Percentiles rank a stretch among this genome's conserved stretches.
Evolutionary conservation across 331 rosid species (phyloP).

Genomic region (Malus hybrid): DNA sequence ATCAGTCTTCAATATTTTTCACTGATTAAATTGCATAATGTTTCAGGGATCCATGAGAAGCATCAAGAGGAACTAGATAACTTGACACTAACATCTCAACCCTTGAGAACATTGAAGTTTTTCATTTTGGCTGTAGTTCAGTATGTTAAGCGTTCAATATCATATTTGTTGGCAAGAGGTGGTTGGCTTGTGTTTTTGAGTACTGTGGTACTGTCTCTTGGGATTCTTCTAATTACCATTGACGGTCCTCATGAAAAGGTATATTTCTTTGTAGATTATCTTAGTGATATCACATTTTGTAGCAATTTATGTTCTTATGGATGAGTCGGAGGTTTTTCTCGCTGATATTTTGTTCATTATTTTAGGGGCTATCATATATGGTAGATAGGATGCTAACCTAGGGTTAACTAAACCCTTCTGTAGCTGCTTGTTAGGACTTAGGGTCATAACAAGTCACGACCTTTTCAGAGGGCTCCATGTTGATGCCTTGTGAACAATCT

Average conservation of each 20-base stretch:
- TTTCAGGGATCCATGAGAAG: slow-evolving; percentile 49
- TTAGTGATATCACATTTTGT: slow-evolving; percentile 6
- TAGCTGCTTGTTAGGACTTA: neutral
- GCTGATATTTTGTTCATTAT: neutral
- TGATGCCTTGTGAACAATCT: neutral
- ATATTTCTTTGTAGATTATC: slow-evolving; percentile 9
- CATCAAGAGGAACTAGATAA: slow-evolving; percentile 62
- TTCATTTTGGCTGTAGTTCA: slow-evolving; percentile 64
- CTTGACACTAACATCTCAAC: slow-evolving; percentile 66
- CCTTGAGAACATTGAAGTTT: slow-evolving; percentile 69
- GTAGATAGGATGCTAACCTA: neutral
- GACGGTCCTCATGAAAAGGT: slow-evolving; percentile 84
- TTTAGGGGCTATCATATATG: neutral
- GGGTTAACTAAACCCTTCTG: neutral
- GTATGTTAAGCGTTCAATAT: slow-evolving; percentile 41
- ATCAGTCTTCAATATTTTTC: neutral
- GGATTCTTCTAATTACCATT: slow-evolving; percentile 51
- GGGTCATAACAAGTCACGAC: neutral
- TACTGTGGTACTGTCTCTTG: slow-evolving; percentile 39
- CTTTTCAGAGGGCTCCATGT: neutral
- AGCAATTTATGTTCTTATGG: neutral
- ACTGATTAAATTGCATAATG: slow-evolving; percentile 11
- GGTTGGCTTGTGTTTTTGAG: slow-evolving; percentile 86
- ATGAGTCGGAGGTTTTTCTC: neutral
- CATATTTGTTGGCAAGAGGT: slow-evolving; percentile 68